Conservation (phyloP, 371 early-diverging fungal genomes). For the Batkoa obscura region DNA sequence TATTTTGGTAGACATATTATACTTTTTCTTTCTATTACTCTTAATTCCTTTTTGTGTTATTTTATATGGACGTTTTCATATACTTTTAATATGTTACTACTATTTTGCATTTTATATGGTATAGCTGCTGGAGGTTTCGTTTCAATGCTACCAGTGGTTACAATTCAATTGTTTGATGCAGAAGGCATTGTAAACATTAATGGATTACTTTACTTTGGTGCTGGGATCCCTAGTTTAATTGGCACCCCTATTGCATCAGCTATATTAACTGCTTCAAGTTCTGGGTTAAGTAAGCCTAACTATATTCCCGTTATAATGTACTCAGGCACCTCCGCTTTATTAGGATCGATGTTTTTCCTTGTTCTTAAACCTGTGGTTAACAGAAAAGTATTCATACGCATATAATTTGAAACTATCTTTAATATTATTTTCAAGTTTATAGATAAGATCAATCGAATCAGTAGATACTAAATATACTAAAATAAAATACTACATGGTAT, state of each 20-base stretch:
- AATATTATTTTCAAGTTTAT: no score
- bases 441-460: no score
- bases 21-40: constrained; percentile 18
- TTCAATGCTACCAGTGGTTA: constrained; percentile 21
- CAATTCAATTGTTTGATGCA: constrained; percentile 17
- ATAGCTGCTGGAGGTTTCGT: constrained; percentile 28
- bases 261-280: constrained; percentile 15
- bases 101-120: constrained; percentile 31
- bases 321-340: background rate
- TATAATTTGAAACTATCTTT: no score
- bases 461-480: no score
- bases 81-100: constrained; percentile 19
- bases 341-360: background rate
- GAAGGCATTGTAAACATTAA: constrained; percentile 19
- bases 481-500: no score
- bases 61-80: constrained; percentile 23
- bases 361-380: no score
- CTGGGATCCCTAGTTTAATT: constrained; percentile 18
- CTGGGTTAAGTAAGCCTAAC: no score
- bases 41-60: constrained; percentile 16
- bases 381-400: no score
- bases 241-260: constrained; percentile 28
- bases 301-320: constrained; percentile 4
- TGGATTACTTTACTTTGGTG: constrained; percentile 19
- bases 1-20: constrained; percentile 38